Base-by-base conservation (phyloP, 2,329 filamentous ascomycete species). In the Ophiostoma ips region DNA sequence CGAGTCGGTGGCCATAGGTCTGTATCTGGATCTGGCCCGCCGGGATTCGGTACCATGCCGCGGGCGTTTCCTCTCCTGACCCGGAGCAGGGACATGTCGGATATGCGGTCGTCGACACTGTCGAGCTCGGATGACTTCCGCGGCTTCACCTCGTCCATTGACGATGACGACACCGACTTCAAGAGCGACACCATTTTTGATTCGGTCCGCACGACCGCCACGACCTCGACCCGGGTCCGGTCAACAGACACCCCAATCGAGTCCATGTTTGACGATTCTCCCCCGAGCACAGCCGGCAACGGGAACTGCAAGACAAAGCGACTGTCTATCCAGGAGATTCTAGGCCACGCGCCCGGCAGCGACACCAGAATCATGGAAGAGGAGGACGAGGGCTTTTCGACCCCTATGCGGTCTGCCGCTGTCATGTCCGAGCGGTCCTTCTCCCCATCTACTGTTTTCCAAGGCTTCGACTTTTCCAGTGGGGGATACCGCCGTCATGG, bases 201-300 rank as follows among this genome's bases (percentile, higher is more conserved):
- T 67, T 88, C 84, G 30, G 66, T 87, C 57, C 80, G 83, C 49
- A 88, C 84, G 15, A 72, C 76, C 53, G 81, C 76, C 36, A 87
- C 83, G 10, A 74, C 76, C 54, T 87, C 83, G 10, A 74, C 76
- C 54, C 83, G 80, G 54, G 72, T 76, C 49, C 77, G 80, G 53
- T 76, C 78, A 33, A 73, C 79, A 44, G 79, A 86, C 60, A 83
- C 82, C 28, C 83, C 84, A 15, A 68, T 88, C 46, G 84, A 88
- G 60, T 85, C 79, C 21, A 84, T 88, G 70, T 89, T 88, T 63
- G 84, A 89, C 64, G 84, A 89, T 58, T 86, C 83, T 13, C 83
- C 81, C 34, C 76, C 78, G 8, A 76, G 73, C 60, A 73, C 75
- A 1, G 71, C 72, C 16, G 68, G 71, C 49, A 73, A 73, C 56